phyloP scores from a whole-genome alignment of 208 protist genomes.

The Tritrichomonas musculus region DNA sequence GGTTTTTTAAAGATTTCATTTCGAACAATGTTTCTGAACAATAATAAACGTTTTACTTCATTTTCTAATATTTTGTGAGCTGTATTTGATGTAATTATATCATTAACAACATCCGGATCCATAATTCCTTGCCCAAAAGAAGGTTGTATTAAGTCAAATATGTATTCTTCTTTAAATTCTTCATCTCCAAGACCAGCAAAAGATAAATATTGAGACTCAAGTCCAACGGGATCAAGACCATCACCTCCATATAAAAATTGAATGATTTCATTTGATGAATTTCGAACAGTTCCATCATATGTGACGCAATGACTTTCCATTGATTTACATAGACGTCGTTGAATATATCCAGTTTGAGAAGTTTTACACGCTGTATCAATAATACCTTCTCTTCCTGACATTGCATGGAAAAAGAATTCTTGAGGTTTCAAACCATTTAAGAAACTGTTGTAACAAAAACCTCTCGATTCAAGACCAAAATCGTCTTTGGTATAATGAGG shows the following conservation, averaged over 20 bases:
- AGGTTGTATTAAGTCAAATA: slow-evolving; percentile 40
- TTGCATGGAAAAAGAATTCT: slow-evolving; percentile 99
- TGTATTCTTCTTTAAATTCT: slow-evolving; percentile 38
- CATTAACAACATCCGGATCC: slow-evolving; percentile 41
- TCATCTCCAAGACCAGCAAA: slow-evolving; percentile 43
- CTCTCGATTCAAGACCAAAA: slow-evolving; percentile 82
- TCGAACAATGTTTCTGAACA: slow-evolving; percentile 41
- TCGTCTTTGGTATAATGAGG: slow-evolving; percentile 97
- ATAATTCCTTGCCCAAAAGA: slow-evolving; percentile 61
- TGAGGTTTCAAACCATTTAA: slow-evolving; percentile 88
- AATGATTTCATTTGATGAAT: slow-evolving; percentile 72
- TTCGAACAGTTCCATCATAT: slow-evolving; percentile 95
- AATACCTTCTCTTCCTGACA: slow-evolving; percentile 95
- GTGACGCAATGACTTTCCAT: slow-evolving; percentile 92
- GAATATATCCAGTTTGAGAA: slow-evolving; percentile 88
- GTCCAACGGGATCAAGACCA: slow-evolving; percentile 80
- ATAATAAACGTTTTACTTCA: slow-evolving; percentile 44
- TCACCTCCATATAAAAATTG: slow-evolving; percentile 99
- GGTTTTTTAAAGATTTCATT: slow-evolving; percentile 24
- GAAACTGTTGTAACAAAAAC: slow-evolving; percentile 97
- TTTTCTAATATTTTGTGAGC: background rate
- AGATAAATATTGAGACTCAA: slow-evolving; percentile 67
- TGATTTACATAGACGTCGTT: slow-evolving; percentile 77
- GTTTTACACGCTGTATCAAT: slow-evolving; percentile 99
- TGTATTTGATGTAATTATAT: background rate